These are phyloP conservation scores for Neurospora crassa DNA, from an alignment of 2,329 filamentous ascomycete species.

Conservation along the genomic window DNA sequence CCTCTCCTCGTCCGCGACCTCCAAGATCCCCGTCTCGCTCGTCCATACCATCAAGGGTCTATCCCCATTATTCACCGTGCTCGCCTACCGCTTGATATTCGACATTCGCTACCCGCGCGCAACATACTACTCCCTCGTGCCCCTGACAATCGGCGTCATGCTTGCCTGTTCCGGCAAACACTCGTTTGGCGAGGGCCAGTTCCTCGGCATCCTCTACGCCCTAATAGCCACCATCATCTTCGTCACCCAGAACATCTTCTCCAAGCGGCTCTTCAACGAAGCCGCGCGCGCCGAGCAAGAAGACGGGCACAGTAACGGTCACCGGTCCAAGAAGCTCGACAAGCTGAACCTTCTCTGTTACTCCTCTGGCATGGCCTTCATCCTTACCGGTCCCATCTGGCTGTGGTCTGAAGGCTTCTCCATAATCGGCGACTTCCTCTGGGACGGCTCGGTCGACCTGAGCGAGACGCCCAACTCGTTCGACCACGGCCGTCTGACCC, in stretches of 20 bases:
- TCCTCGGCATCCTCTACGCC: slow-evolving; percentile 82
- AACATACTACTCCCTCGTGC: slow-evolving; percentile 84
- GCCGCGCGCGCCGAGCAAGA: slow-evolving; percentile 68
- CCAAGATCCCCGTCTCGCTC: slow-evolving; percentile 89
- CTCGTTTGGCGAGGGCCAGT: slow-evolving; percentile 63
- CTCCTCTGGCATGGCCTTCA: slow-evolving; percentile 85
- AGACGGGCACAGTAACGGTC: slow-evolving; percentile 44
- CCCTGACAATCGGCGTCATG: slow-evolving; percentile 88
- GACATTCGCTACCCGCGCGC: slow-evolving; percentile 77
- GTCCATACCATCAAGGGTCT: slow-evolving; percentile 98
- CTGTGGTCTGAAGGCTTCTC: slow-evolving; percentile 79
- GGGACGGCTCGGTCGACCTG: slow-evolving; percentile 66
- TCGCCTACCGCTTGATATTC: slow-evolving; percentile 85
- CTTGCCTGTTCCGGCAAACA: slow-evolving; percentile 83
- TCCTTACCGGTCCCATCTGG: slow-evolving; percentile 87
- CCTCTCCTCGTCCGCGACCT: slow-evolving; percentile 84
- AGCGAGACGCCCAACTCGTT: slow-evolving; percentile 53
- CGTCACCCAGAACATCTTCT: slow-evolving; percentile 97
- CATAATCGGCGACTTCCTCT: slow-evolving; percentile 67
- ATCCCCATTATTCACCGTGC: slow-evolving; percentile 87
- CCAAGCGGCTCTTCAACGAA: slow-evolving; percentile 95
- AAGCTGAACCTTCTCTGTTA: slow-evolving; percentile 96
- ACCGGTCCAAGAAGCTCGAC: slow-evolving; percentile 70
- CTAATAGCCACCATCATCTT: slow-evolving; percentile 89
- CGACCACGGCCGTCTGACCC: slow-evolving; percentile 59